phyloP scores from a whole-genome alignment of 2,329 filamentous ascomycete species.

The Drechslerella dactyloides region DNA sequence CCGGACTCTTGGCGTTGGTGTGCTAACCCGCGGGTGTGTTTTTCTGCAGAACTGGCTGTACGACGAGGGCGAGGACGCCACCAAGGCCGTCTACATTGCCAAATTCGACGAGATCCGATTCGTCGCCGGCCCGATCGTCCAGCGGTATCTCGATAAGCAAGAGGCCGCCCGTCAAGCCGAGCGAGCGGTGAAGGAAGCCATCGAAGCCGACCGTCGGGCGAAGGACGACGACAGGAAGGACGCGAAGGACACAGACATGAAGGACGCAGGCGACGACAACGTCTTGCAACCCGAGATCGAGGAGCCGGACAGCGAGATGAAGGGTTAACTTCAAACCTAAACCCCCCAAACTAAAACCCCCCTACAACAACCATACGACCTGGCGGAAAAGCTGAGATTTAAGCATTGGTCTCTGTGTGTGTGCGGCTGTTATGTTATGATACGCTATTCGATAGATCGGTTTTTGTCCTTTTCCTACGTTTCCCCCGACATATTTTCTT shows the following conservation, averaged over 20 bases:
- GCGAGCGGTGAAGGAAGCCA: constrained; percentile 67
- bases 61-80: constrained; percentile 92
- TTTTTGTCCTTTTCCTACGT: too few relatives aligned
- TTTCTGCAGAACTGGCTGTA: constrained; percentile 89
- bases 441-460: constrained; percentile 5
- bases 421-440: background rate
- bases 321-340: too few relatives aligned
- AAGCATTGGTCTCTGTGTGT: background rate
- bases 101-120: constrained; percentile 96
- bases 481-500: background rate
- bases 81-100: constrained; percentile 89
- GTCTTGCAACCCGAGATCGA: constrained; percentile 40
- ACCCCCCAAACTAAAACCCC: too few relatives aligned
- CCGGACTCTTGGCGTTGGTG: background rate
- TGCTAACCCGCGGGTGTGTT: constrained; percentile 14
- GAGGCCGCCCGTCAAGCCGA: constrained; percentile 82
- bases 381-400: constrained; percentile 6
- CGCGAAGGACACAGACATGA: constrained; percentile 67
- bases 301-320: constrained; percentile 40
- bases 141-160: constrained; percentile 93
- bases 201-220: constrained; percentile 67
- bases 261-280: constrained; percentile 56
- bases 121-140: constrained; percentile 86
- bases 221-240: constrained; percentile 77
- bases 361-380: constrained; percentile 2